Evolutionary conservation across 768 basidiomycete genomes (phyloP).

Genomic region (Termitomyces titanicus): DNA sequence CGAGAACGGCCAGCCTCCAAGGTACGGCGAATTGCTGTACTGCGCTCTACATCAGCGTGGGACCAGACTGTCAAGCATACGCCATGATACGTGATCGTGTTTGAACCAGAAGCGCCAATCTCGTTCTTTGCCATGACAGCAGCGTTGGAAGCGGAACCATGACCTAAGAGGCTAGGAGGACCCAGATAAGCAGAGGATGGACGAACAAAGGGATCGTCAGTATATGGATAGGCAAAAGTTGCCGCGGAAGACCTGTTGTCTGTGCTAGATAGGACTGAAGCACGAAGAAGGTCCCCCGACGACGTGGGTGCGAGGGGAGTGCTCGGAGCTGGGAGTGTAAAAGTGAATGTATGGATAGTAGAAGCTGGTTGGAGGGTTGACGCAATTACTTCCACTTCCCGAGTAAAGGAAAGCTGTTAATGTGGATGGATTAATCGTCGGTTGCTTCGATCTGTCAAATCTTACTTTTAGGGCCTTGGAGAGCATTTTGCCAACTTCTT

Average conservation of each 20-base stretch:
- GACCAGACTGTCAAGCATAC: conserved; percentile 96
- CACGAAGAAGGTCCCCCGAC: conserved; percentile 67
- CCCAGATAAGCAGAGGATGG: conserved; percentile 81
- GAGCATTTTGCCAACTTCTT: conserved; percentile 87
- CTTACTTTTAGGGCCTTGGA: conserved; percentile 86
- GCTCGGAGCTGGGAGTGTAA: conserved; percentile 73
- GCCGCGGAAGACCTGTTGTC: conserved; percentile 65
- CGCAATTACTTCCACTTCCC: conserved; percentile 91
- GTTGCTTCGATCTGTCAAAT: conserved; percentile 5
- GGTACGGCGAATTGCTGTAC: conserved; percentile 78
- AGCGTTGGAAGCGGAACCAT: conserved; percentile 32
- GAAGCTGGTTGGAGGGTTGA: conserved; percentile 93
- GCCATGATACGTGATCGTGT: conserved; percentile 76
- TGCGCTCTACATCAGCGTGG: conserved; percentile 87
- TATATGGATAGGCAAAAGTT: conserved; percentile 71
- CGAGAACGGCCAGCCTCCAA: conserved; percentile 75
- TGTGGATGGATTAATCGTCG: background rate
- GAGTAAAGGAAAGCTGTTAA: conserved; percentile 78
- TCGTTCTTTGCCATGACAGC: conserved; percentile 29
- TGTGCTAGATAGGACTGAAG: conserved; percentile 65
- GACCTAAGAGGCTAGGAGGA: conserved; percentile 64
- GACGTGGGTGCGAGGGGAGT: conserved; percentile 75
- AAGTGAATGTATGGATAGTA: conserved; percentile 90
- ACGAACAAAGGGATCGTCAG: conserved; percentile 73
- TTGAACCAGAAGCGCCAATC: conserved; percentile 29